Evolutionary conservation across 495 filamentous ascomycete species (phyloP).

Genomic region (Niebla homalea): DNA sequence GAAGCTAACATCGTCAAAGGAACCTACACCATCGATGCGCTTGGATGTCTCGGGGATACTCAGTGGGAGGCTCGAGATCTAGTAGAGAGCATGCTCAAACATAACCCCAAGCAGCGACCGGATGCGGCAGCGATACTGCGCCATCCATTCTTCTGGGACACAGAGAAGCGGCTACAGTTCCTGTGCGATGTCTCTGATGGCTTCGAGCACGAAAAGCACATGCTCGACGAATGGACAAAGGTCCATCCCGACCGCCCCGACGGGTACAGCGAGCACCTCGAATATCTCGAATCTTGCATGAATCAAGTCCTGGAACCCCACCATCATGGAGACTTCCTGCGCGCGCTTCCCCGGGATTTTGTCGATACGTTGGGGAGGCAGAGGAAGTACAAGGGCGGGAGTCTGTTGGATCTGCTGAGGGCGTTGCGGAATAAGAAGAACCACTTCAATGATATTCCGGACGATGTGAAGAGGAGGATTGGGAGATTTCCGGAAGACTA

Average conservation of each 20-base stretch:
- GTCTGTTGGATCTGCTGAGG: slow-evolving; percentile 73
- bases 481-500: slow-evolving; percentile 76
- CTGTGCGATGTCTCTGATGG: slow-evolving; percentile 89
- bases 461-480: slow-evolving; percentile 63
- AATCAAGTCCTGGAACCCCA: slow-evolving; percentile 37
- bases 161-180: slow-evolving; percentile 77
- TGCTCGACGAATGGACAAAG: not conserved
- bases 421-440: slow-evolving; percentile 92
- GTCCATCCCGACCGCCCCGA: slow-evolving; percentile 53
- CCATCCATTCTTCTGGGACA: slow-evolving; percentile 92
- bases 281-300: slow-evolving; percentile 46
- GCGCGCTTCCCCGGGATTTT: slow-evolving; percentile 60
- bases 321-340: slow-evolving; percentile 57
- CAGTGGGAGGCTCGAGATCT: slow-evolving; percentile 77
- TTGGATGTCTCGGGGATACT: slow-evolving; percentile 64
- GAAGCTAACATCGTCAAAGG: slow-evolving; percentile 94
- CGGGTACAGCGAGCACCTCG: slow-evolving; percentile 53
- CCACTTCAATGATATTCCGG: slow-evolving; percentile 85
- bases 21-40: slow-evolving; percentile 53
- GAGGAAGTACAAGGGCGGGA: slow-evolving; percentile 78
- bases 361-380: slow-evolving; percentile 84
- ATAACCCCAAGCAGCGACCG: slow-evolving; percentile 55
- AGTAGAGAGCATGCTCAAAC: slow-evolving; percentile 67
- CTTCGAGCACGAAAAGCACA: slow-evolving; percentile 52
- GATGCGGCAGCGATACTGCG: slow-evolving; percentile 64